phyloP scores from a whole-genome alignment of 2,329 filamentous ascomycete genomes.

The Pestalotiopsis sp. region DNA sequence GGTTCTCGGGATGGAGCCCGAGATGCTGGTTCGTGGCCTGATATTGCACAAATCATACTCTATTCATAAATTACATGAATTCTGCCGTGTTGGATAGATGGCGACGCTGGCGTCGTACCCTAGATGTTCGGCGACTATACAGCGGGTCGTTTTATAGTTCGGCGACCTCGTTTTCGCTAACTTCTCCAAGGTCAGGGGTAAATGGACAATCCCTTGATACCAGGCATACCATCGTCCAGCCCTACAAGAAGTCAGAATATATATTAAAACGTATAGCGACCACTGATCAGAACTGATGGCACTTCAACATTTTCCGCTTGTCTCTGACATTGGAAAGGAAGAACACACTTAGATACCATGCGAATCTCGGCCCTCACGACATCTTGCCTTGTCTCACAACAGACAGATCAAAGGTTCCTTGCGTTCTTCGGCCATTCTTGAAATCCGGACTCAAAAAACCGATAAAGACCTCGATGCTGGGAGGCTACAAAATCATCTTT shows the following conservation, averaged over 20 bases:
- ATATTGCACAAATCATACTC: background rate
- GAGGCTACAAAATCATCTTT: no score
- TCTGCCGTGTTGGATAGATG: background rate
- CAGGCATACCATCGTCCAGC: background rate
- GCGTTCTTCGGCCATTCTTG: no score
- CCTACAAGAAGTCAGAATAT: background rate
- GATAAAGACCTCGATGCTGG: no score
- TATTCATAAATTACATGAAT: background rate
- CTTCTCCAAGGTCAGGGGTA: background rate
- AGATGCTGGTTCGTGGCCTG: background rate
- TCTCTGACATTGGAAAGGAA: no score
- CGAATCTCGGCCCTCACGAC: no score
- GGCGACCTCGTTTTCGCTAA: background rate
- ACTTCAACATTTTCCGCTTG: no score
- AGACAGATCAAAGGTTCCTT: no score
- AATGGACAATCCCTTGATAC: background rate
- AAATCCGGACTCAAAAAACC: no score
- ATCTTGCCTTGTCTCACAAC: no score
- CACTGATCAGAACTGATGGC: no score
- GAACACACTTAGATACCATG: no score
- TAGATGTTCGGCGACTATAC: background rate
- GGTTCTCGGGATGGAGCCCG: background rate
- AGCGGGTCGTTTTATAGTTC: background rate
- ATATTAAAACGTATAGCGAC: background rate
- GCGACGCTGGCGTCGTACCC: background rate